Evolutionary conservation across 495 filamentous ascomycete species (phyloP), one percentile per base, ranked within the genome.

Genomic region (Darksidea phi): DNA sequence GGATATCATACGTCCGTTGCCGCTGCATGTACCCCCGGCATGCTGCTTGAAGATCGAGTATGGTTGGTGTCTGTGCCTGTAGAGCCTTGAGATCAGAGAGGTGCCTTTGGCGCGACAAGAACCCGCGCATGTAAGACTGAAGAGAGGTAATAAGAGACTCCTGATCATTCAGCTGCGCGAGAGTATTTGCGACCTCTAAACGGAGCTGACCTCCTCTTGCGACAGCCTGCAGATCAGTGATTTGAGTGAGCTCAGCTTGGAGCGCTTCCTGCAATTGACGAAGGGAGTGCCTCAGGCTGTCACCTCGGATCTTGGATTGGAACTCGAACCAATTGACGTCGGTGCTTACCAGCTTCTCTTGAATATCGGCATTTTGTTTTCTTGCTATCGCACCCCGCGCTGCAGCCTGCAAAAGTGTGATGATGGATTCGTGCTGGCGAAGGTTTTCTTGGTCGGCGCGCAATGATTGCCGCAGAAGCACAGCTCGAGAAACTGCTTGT

Each of bases 31-130:
- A 79, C 1, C 88, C 91, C 43, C 94, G 84, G 43, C 81, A 78
- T 25, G 82, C 78, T 10, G 87, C 81, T 72, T 99, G 94, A 8
- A 96, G 77, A 10, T 79, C 72, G 8, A 76, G 79, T 59, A 96
- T 84, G 4, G 74, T 68, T 2, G 75, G 58, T 10, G 79, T 78
- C 59, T 94, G 76, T 18, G 74, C 73, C 53, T 83, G 75, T 18
- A 98, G 77, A 13, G 79, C 77, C 45, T 86, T 79, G 23, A 80
- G 73, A 63, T 83, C 76, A 50, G 74, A 71, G 5, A 72, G 61
- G 47, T 80, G 48, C 48, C 70, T 71, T 32, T 67, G 72, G 43
- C 81, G 78, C 13, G 79, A 64, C 0, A 82, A 64, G 32, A 67
- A 61, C 7, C 72, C 73, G 36, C 73, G 70, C 13, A 64, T 64